Percentiles rank a stretch among this genome's conserved stretches.
phyloP scores from a whole-genome alignment of 805 yeast species.

The Teunomyces pallodes region DNA sequence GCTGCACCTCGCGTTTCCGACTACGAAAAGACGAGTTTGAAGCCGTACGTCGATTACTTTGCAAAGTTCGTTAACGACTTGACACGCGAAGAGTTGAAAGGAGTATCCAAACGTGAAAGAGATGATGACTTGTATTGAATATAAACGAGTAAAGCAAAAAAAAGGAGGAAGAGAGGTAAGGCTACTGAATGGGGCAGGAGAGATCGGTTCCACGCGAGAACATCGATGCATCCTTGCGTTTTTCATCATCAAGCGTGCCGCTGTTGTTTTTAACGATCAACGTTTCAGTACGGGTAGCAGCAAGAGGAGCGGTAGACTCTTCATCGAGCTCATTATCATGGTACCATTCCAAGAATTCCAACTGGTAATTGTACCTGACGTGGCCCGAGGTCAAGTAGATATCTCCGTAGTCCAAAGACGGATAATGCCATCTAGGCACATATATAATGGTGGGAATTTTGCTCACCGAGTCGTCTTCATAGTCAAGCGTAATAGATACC shows the following conservation, averaged over 20 bases:
- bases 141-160: too few species aligned
- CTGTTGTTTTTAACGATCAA: constrained; percentile 37
- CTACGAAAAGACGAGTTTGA: constrained; percentile 65
- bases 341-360: constrained; percentile 68
- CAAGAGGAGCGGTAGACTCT: neutral
- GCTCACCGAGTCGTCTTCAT: constrained; percentile 6
- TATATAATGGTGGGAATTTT: constrained; percentile 55
- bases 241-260: constrained; percentile 29
- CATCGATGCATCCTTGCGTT: constrained; percentile 7
- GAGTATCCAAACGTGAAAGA: constrained; percentile 31
- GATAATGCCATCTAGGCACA: constrained; percentile 72
- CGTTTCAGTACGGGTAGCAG: constrained; percentile 21
- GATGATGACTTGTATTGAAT: neutral
- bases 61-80: constrained; percentile 58
- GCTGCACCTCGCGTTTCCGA: constrained; percentile 30
- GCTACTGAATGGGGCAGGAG: constrained; percentile 13
- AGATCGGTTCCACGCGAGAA: constrained; percentile 8
- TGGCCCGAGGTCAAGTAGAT: constrained; percentile 56
- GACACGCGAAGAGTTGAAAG: constrained; percentile 51
- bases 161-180: too few species aligned
- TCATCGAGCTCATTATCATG: constrained; percentile 39
- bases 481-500: constrained; percentile 40
- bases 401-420: constrained; percentile 44
- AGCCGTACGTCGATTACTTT: constrained; percentile 68
- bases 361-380: constrained; percentile 48